Conservation (phyloP, 2,329 filamentous ascomycete species). For the Fusarium tjaetaba region DNA sequence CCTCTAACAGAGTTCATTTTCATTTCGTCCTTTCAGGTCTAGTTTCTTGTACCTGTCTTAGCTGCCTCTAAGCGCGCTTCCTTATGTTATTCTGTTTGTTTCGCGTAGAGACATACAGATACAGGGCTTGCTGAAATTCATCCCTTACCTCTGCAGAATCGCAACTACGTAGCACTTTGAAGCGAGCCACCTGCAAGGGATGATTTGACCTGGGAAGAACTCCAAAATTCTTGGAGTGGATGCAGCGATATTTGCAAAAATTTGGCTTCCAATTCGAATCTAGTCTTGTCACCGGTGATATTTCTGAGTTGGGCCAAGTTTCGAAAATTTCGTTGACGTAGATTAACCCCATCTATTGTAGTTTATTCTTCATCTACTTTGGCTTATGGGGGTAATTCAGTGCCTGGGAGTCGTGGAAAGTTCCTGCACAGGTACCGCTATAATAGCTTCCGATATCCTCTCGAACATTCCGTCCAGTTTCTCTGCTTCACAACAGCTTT, state of each 20-base stretch:
- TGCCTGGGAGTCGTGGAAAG: neutral
- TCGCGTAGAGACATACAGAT: conserved; percentile 26
- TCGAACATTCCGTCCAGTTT: neutral
- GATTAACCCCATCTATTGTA: neutral
- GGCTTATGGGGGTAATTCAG: neutral
- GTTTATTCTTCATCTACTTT: neutral
- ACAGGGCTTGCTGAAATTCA: neutral
- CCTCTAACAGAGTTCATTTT: neutral
- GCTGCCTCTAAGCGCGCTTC: neutral
- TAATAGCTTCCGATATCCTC: neutral
- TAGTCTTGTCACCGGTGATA: neutral
- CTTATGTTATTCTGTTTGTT: conserved; percentile 3
- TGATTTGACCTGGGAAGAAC: neutral
- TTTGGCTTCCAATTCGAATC: neutral
- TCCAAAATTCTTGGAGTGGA: neutral
- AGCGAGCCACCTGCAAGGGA: neutral
- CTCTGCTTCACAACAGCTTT: neutral
- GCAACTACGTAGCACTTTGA: neutral
- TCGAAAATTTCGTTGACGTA: neutral
- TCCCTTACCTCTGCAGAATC: conserved; percentile 1
- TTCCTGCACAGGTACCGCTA: neutral
- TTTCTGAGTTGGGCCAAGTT: neutral
- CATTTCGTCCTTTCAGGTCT: neutral
- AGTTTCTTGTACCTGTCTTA: conserved; percentile 4
- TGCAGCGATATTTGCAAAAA: neutral